Evolutionary conservation across 768 basidiomycete genomes (phyloP), one percentile per base, ranked within the genome.

Genomic region (Russula vinacea): DNA sequence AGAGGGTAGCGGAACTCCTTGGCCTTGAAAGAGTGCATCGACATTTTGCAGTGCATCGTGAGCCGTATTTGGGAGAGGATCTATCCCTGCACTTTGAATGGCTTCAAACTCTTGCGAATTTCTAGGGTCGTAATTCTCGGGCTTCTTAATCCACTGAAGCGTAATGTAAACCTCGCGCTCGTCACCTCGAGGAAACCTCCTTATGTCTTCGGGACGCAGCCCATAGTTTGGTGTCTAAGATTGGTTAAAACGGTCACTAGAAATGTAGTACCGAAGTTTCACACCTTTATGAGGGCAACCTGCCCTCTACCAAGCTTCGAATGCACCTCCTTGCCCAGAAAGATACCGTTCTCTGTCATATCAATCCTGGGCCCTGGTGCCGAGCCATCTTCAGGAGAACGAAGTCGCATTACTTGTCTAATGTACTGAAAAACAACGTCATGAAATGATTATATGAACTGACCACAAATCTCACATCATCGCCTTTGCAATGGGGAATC

Each of bases 191-290:
- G 1, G n/a, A 56, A 56, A 56, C 35, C 35, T 59, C 47, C 2
- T 35, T 26, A 59, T 50, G 17, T 59, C 4, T 8, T 35, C 19
- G 45, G 58, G 10, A 26, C 35, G 9, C 24, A 59, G 47, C 26
- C 35, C 58, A 29, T 39, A 26, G 35, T 59, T 59, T 29, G 58
- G 58, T 13, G 58, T 50, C 58, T 59, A 59, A 50, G 35, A 58
- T 22, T 53, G 52, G 52, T 53, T 53, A 53, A 53, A 22, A 22
- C 4, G n/a, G 32, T 53, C n/a, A 17, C 24, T 50, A 50, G 29
- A 56, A 6, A 39, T 39, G 58, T 26, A 39, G 33, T 50, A 39
- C 33, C 45, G 24, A 59, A 16, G 17, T 29, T 37, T 50, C 58
- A 6, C 37, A 50, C 58, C 47, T 50, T 59, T 50, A 59, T 49